These are phyloP conservation scores for Tetrapisispora taiwanensis DNA, from an alignment of 805 yeast species.

Conservation along the genomic window DNA sequence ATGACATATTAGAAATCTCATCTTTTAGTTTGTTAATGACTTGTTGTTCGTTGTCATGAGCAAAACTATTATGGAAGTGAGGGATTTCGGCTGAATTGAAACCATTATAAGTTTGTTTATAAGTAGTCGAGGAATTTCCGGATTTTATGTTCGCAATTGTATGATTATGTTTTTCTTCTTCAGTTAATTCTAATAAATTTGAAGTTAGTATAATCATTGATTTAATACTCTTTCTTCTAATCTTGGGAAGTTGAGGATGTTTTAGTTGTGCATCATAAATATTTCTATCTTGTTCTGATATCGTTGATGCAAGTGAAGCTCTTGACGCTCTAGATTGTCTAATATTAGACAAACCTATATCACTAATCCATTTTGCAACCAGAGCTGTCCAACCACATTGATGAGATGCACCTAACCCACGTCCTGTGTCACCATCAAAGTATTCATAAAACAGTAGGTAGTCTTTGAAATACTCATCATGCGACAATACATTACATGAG, in stretches of 20 bases:
- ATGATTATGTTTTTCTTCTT: slow-evolving; percentile 39
- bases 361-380: slow-evolving; percentile 85
- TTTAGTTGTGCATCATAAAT: neutral
- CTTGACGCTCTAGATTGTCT: neutral
- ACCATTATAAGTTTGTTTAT: neutral
- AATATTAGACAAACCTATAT: slow-evolving; percentile 57
- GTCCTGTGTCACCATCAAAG: slow-evolving; percentile 89
- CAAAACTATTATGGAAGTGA: neutral
- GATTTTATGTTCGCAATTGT: slow-evolving; percentile 12
- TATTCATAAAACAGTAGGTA: slow-evolving; percentile 74
- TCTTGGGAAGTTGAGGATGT: neutral
- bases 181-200: slow-evolving; percentile 54
- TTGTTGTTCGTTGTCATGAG: neutral
- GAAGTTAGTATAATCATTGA: slow-evolving; percentile 61
- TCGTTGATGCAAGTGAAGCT: slow-evolving; percentile 4
- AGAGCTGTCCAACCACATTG: slow-evolving; percentile 96
- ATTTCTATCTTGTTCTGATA: slow-evolving; percentile 2
- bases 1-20: neutral
- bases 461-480: slow-evolving; percentile 65
- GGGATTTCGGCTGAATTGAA: neutral
- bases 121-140: neutral
- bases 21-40: slow-evolving; percentile 1
- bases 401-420: slow-evolving; percentile 88
- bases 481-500: slow-evolving; percentile 34
- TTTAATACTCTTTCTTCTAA: slow-evolving; percentile 65